Base-by-base conservation (phyloP, 495 filamentous ascomycete genomes). In the Penicillium herquei region DNA sequence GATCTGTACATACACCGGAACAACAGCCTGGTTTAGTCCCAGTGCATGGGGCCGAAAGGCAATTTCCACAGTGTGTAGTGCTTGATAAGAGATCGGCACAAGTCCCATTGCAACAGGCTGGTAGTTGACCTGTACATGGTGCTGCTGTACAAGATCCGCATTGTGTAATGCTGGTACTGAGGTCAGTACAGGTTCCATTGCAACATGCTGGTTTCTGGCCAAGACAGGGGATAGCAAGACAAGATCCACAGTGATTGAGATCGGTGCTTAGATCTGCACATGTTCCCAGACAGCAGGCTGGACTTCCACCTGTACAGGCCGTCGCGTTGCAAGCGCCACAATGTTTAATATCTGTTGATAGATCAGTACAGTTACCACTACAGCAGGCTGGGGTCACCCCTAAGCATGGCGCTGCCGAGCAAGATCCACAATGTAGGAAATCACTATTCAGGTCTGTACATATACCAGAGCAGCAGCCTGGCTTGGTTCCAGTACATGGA, bases 401-500 rank as follows among this genome's bases (percentile, higher is more conserved):
- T 9, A 54, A 18, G 13, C 60, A 63, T 1, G 49, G 49, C 9
- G 42, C 21, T 2, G 43, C 53, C 35, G 18, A 39, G 41, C 60
- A 63, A 8, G 39, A 33, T n/a, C 60, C 60, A 17, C 56, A 63
- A 42, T 59, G 56, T 7, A 43, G 11, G 3, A 46, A 32, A 30
- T 57, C 49, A 7, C 44, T 33, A 9, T 12, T 48, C 1, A 63
- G 47, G 49, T 63, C 56, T 9, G 56, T 32, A 37, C 56, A 63
- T 7, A 45, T 14, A 7, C 62, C 62, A n/a, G 52, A 32, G n/a
- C 58, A 65, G 43, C 62, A 65, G 32, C 47, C 57, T 31, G 57
- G 57, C 3, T 37, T 34, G 6, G 12, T 12, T 9, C 61, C 61
- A 9, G 51, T 43, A 26, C 61, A 64, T 39, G 41, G 7, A 16